Evolutionary conservation across 176 grass and related monocot species (phyloP).

Genomic region (Lolium rigidum): DNA sequence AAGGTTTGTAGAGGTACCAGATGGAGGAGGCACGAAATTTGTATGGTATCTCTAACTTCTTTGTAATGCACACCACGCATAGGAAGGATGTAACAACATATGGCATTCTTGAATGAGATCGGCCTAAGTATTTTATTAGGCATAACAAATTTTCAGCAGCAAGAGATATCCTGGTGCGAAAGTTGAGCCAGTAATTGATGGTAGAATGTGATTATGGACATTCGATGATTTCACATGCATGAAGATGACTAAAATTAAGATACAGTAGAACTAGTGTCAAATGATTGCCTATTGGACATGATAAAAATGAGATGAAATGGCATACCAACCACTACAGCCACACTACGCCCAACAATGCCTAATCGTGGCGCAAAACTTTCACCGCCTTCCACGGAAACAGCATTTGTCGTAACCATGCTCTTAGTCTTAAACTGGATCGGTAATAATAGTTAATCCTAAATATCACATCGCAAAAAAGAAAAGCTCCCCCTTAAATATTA

Average conservation of each 20-base stretch:
- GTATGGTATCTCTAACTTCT: background rate
- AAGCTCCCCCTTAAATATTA: background rate
- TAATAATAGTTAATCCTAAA: slow-evolving; percentile 8
- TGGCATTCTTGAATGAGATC: slow-evolving; percentile 18
- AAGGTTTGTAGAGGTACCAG: slow-evolving; percentile 17
- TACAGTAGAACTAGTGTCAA: background rate
- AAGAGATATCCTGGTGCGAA: slow-evolving; percentile 1
- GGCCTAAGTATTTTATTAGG: slow-evolving; percentile 37
- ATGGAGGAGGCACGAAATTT: slow-evolving; percentile 9
- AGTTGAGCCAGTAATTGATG: slow-evolving; percentile 14
- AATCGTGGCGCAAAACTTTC: background rate
- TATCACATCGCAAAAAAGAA: too few species aligned
- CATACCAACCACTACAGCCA: background rate
- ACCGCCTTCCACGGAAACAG: background rate
- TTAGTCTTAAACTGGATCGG: slow-evolving; percentile 24
- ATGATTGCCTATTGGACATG: background rate
- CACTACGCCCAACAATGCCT: background rate
- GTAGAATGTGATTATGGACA: background rate
- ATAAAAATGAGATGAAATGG: background rate
- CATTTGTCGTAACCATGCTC: background rate
- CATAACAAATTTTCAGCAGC: background rate
- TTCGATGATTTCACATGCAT: slow-evolving; percentile 3
- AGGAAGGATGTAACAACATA: slow-evolving; percentile 49
- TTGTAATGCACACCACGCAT: slow-evolving; percentile 31
- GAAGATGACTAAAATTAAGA: background rate